A percentile compares a stretch with the other conserved stretches of the same genome.
Conservation (phyloP, 2,329 filamentous ascomycete genomes). For the Emericellopsis cladophorae region DNA sequence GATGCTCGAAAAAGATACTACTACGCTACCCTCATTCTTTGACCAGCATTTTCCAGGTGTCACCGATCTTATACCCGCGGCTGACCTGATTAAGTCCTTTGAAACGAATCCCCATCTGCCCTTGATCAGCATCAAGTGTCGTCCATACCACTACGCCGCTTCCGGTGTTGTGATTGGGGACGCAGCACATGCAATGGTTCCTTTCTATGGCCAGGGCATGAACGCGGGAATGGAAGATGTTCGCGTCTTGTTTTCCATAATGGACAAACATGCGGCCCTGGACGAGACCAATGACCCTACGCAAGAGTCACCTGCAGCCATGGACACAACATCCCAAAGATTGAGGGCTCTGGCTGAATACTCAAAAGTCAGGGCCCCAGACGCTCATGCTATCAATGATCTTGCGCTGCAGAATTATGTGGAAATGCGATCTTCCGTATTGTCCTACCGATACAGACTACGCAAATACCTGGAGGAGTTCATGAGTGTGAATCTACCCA, state of each 20-base stretch:
- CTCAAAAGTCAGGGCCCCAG: slow-evolving; percentile 57
- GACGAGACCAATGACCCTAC: slow-evolving; percentile 27
- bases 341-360: slow-evolving; percentile 61
- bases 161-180: slow-evolving; percentile 82
- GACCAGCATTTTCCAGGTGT: slow-evolving; percentile 79
- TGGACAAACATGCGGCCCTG: slow-evolving; percentile 53
- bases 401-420: slow-evolving; percentile 83
- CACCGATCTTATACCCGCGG: slow-evolving; percentile 52
- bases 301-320: slow-evolving; percentile 20
- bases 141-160: slow-evolving; percentile 68
- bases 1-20: slow-evolving; percentile 49
- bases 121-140: slow-evolving; percentile 85
- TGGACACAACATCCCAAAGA: slow-evolving; percentile 39
- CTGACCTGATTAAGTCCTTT: slow-evolving; percentile 64
- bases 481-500: slow-evolving; percentile 62
- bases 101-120: slow-evolving; percentile 76
- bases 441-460: slow-evolving; percentile 62
- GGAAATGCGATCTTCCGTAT: slow-evolving; percentile 84
- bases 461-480: slow-evolving; percentile 82
- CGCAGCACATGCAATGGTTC: slow-evolving; percentile 94
- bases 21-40: slow-evolving; percentile 60
- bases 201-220: slow-evolving; percentile 97
- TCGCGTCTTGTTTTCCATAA: slow-evolving; percentile 67
- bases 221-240: slow-evolving; percentile 95
- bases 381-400: slow-evolving; percentile 85